phyloP scores from a whole-genome alignment of 768 basidiomycete genomes.

The Polyporus arcularius region DNA sequence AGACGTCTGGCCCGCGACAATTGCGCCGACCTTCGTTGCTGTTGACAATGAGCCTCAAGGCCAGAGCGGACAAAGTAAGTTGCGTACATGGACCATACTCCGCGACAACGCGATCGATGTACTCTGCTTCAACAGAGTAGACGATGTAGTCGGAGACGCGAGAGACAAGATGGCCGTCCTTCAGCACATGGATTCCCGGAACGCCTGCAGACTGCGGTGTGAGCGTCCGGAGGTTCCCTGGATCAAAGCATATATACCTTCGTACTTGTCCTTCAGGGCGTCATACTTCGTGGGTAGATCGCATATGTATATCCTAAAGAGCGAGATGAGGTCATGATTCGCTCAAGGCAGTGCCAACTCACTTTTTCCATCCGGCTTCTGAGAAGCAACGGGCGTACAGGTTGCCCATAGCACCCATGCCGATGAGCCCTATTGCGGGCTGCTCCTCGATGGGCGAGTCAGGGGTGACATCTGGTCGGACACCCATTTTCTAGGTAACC shows the following conservation, averaged over 20 bases:
- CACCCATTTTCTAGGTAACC: background rate
- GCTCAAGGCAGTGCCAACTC: conserved; percentile 21
- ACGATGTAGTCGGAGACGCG: conserved; percentile 91
- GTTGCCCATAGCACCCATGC: conserved; percentile 96
- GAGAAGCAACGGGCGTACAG: conserved; percentile 88
- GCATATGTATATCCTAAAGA: conserved; percentile 81
- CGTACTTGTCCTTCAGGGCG: conserved; percentile 56
- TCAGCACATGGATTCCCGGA: conserved; percentile 65
- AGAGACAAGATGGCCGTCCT: conserved; percentile 87
- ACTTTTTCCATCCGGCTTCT: conserved; percentile 87
- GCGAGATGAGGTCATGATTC: background rate
- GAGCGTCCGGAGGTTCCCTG: background rate
- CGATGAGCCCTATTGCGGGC: conserved; percentile 87
- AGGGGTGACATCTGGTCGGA: conserved; percentile 31
- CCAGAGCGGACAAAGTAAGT: background rate
- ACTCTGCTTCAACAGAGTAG: conserved; percentile 94
- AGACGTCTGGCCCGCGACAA: conserved; percentile 95
- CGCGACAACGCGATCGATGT: conserved; percentile 77
- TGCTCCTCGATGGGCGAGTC: conserved; percentile 49
- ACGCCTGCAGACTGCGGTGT: conserved; percentile 39
- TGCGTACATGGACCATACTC: conserved; percentile 89
- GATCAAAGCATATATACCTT: conserved; percentile 41
- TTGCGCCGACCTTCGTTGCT: conserved; percentile 92
- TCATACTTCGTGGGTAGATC: conserved; percentile 79
- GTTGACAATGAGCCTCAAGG: background rate